phyloP scores from a whole-genome alignment of 306 rosid genomes.

The Trifolium subterraneum region DNA sequence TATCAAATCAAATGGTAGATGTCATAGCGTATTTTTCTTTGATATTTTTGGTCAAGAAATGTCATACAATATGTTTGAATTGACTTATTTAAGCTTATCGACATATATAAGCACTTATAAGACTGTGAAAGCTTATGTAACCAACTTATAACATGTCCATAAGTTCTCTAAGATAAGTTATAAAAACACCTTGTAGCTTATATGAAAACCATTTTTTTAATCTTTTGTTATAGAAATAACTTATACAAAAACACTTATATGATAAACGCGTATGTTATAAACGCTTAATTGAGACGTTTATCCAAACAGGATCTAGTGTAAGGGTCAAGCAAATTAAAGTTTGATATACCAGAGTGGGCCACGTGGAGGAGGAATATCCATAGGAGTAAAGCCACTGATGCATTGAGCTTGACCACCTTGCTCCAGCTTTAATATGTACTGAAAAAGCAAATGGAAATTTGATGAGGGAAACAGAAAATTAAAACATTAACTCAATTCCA shows the following conservation, averaged over 20 bases:
- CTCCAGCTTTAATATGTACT: constrained; percentile 82
- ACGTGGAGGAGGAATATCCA: constrained; percentile 92
- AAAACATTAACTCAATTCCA: no score
- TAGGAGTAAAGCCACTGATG: constrained; percentile 79
- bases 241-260: no score
- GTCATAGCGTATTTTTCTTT: background rate
- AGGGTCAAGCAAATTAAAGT: constrained; percentile 20
- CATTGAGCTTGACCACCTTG: constrained; percentile 81
- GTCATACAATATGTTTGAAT: background rate
- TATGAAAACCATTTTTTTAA: background rate
- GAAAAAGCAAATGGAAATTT: constrained; percentile 48
- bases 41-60: background rate
- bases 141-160: no score
- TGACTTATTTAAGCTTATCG: background rate
- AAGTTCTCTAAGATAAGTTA: background rate
- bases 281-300: background rate
- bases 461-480: constrained; percentile 32
- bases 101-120: background rate
- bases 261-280: background rate
- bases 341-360: constrained; percentile 87
- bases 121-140: no score
- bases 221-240: no score
- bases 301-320: background rate
- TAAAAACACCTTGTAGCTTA: background rate
- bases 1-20: constrained; percentile 22